Evolutionary conservation across 441 rosid genomes (phyloP), one percentile per base, ranked within the genome.

Genomic region (Biscutella auriculata): DNA sequence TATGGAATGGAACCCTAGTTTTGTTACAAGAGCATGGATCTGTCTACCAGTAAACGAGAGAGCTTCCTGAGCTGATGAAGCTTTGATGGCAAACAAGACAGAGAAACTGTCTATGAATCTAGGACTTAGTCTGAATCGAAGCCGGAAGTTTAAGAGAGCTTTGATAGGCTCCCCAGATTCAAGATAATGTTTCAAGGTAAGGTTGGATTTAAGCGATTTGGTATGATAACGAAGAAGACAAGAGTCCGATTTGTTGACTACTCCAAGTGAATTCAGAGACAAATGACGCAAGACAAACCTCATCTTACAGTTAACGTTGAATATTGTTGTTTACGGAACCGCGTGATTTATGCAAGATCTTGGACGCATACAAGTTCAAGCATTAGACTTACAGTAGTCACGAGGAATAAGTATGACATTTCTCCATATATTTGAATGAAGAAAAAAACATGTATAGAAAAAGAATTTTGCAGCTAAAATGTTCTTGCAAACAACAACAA

Each of bases 271-370:
- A n/a, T 14, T 37, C 53, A 10, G 2, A 37, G 58, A 49, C 28
- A 6, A 29, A 55, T 62, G 63, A 49, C 64, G 64, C 27, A 48
- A 17, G 40, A 48, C 16, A 33, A 36, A 41, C 33, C 47, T 40
- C 58, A 67, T 67, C 8, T 2, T 16, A 50, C 27, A 6, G 30
- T 41, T 26, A 37, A 74, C 70, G 60, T 72, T 92, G 82, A 92
- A 67, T 66, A 70, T 86, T 55, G 82, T 86, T 52, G 94, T 82
- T 15, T 78, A 82, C 15, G 43, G 66, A n/a, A 37, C 45, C 89
- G 63, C 83, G 76, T 57, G 65, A 42, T 44, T 73, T 88, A 53
- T 79, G 80, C 58, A 19, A 44, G 8, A 73, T 88, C 60, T 83
- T 92, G 28, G 85, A 88, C 21, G 73, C 74, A 36, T 74, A 49